Percentiles rank a stretch among this genome's conserved stretches.
Evolutionary conservation across 495 filamentous ascomycete genomes (phyloP).

Genomic region (Penicillium egyptiacum): DNA sequence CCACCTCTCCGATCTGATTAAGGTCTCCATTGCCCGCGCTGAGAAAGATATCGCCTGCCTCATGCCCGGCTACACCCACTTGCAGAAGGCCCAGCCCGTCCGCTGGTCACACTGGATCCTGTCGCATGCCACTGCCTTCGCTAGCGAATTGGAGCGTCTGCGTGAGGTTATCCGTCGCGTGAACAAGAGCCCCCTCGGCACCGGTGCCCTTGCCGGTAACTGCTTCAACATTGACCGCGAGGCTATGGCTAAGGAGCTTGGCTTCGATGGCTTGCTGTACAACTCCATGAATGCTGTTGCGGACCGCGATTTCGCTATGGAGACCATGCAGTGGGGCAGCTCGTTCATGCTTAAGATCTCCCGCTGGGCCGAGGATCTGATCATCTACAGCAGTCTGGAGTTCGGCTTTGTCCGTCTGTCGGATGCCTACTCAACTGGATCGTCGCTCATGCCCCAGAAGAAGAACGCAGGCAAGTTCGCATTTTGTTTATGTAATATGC

Average conservation of each 20-base stretch:
- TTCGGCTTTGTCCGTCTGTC: constrained; percentile 82
- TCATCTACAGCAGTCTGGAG: constrained; percentile 80
- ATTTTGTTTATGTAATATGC: not conserved
- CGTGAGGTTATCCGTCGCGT: constrained; percentile 72
- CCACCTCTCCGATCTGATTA: constrained; percentile 67
- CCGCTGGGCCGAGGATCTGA: constrained; percentile 85
- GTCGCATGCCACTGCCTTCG: constrained; percentile 74
- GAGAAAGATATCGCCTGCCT: constrained; percentile 72
- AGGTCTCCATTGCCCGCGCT: constrained; percentile 69
- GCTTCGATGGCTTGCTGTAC: constrained; percentile 76
- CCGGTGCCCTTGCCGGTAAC: constrained; percentile 89
- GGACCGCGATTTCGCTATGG: constrained; percentile 87
- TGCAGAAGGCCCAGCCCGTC: constrained; percentile 89
- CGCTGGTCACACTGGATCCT: constrained; percentile 88
- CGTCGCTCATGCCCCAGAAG: constrained; percentile 91
- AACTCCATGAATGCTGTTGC: constrained; percentile 83
- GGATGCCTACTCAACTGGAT: constrained; percentile 84
- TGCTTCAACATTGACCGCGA: constrained; percentile 88
- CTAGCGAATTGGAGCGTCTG: constrained; percentile 75
- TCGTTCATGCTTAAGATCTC: constrained; percentile 86
- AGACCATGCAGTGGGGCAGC: constrained; percentile 86
- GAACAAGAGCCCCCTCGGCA: constrained; percentile 77
- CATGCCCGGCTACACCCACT: constrained; percentile 76
- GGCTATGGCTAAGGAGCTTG: constrained; percentile 82
- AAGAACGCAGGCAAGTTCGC: constrained; percentile 47